Base-by-base conservation (phyloP, 2,329 filamentous ascomycete species). In the Colletotrichum sp. region DNA sequence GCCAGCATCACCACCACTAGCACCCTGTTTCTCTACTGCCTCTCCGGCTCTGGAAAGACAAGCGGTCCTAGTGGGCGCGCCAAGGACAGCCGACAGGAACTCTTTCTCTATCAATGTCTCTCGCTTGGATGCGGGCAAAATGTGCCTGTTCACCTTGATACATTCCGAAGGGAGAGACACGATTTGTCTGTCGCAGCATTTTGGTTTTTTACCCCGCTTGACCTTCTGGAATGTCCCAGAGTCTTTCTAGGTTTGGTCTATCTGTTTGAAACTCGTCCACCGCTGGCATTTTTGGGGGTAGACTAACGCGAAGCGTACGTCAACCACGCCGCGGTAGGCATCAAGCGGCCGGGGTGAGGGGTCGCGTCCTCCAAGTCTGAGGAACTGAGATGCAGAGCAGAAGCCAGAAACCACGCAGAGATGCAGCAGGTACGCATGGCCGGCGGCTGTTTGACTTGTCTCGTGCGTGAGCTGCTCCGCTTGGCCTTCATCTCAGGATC, bases 221-320 rank as follows among this genome's bases (percentile, higher is more conserved):
- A 43, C 52, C 32, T 69, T 76, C 64, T 69, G 70, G 70, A 74
- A 76, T 73, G 48, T 69, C 70, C 55, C 61, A 62, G 61, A 66
- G 39, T 34, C 39, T 32, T 18, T 62, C 70, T 69, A 64, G 30
- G 70, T 66, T 71, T 61, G 39, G 28, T 43, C 22, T 32, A n/a
- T 60, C 22, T 52, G 58, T 65, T 69, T 58, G 69, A 72, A 58
- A 64, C 39, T 65, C 7, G 32, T 70, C 18, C 34, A 65, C 65
- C 39, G 65, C 48, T 65, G 64, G 43, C 70, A 62, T 25, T 60
- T 22, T 32, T 25, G 39, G 22, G 22, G 56, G 43, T 2, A 52
- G 25, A 25, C 73, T 64, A 68, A 65, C 56, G 28, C 34, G 30
- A 62, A 56, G 56, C 58, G 36, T 52, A 60, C 34, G 28, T 22